Evolutionary conservation across 148 eudicot species (phyloP).

Genomic region (Silene conica): DNA sequence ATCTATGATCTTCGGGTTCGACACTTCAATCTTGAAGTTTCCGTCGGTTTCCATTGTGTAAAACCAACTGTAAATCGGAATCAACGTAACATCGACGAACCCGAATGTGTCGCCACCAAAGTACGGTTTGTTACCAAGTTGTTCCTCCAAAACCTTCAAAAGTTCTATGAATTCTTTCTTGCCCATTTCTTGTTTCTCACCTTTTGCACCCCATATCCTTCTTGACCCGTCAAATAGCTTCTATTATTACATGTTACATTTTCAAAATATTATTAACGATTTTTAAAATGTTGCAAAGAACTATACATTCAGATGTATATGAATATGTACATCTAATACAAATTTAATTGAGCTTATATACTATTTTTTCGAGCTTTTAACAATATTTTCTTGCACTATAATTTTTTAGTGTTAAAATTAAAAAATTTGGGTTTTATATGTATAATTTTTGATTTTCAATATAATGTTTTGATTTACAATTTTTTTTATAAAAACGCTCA

Average conservation of each 20-base stretch:
- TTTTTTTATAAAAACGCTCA: no score
- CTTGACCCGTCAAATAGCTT: slow-evolving; percentile 29
- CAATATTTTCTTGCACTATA: no score
- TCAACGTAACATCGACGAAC: slow-evolving; percentile 30
- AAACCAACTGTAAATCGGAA: slow-evolving; percentile 39
- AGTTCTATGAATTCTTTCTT: slow-evolving; percentile 23
- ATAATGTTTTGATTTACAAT: no score
- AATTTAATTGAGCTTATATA: no score
- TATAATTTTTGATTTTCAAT: no score
- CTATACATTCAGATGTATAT: no score
- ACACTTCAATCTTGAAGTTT: slow-evolving; percentile 30
- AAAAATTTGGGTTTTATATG: no score
- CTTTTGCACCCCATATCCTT: slow-evolving; percentile 29
- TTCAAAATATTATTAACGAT: background rate
- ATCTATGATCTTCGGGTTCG: slow-evolving; percentile 31
- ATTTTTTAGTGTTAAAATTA: no score
- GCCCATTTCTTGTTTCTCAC: slow-evolving; percentile 32
- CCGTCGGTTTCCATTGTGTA: slow-evolving; percentile 26
- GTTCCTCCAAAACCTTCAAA: slow-evolving; percentile 31
- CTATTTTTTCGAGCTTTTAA: no score
- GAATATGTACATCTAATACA: no score
- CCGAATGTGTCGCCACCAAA: slow-evolving; percentile 48
- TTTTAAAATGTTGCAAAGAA: no score
- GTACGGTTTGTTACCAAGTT: slow-evolving; percentile 37
- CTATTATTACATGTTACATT: background rate